Base-by-base conservation (phyloP, 169 alveolate genomes). In the Perkinsus olseni region DNA sequence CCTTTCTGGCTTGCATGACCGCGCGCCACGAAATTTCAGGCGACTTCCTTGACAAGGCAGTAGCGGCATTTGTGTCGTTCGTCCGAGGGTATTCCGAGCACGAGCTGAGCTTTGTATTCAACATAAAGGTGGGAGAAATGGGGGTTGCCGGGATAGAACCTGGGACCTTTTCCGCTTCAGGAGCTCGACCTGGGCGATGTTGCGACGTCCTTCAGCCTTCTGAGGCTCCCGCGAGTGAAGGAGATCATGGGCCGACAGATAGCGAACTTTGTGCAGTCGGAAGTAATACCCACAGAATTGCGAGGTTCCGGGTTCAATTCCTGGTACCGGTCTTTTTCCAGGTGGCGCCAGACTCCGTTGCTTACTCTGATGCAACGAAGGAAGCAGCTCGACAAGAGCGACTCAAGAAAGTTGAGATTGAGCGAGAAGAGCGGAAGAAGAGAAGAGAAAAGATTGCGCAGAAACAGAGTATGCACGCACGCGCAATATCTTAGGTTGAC, bases 21-120 rank as follows among this genome's bases (percentile, higher is more conserved):
- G 82, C 31, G 82, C 82, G 13, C 13, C 31, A 28, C 34, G 34
- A 8, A 6, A 62, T 62, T 62, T 4, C 34, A 62, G 82, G 82
- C 17, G 98, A 96, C 93, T 93, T 97, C 62, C 95, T 97, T 74
- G 98, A 97, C 95, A 97, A 96, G 96, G 98, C 99, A 24, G 96
- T 97, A 92, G 94, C 95, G 93, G 98, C 99, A 36, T 98, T 98
- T 94, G 98, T 98, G n/a, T 96, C 99, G 38, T 98, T 96, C 95
- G 97, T 98, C 36, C 94, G 99, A 91, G 98, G 97, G 90, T 98
- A 98, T 95, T 97, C 97, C 95, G 99, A 98, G 93, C 98, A 97
- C 92, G 95, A 96, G 93, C 95, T 97, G 91, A 94, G 97, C 92
- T 97, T 95, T 93, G 96, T 97, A n/a, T 97, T 98, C 93, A 96